Percentiles rank a stretch among this genome's conserved stretches.
phyloP scores from a whole-genome alignment of 768 basidiomycete genomes.

The Tylopilus cervinicoccineus region DNA sequence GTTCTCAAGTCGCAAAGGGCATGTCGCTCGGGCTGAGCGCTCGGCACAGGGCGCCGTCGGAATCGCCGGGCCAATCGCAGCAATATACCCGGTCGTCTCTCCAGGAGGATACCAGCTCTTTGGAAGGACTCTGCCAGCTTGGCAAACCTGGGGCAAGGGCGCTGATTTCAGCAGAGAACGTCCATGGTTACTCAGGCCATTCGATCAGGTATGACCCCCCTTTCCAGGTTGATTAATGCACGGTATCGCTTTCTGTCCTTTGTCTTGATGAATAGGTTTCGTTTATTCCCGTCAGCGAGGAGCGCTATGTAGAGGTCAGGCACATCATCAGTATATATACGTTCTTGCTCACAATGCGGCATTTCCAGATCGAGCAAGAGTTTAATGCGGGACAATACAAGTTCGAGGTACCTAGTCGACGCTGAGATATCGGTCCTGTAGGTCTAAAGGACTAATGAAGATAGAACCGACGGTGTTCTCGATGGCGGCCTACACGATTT shows the following conservation, averaged over 20 bases:
- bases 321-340: neutral
- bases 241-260: neutral
- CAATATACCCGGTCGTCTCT: constrained; percentile 61
- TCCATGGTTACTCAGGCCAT: constrained; percentile 60
- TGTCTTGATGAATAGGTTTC: constrained; percentile 35
- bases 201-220: constrained; percentile 47
- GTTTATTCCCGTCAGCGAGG: constrained; percentile 46
- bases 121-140: constrained; percentile 59
- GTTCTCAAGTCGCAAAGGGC: constrained; percentile 2
- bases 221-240: neutral
- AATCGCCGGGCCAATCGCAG: constrained; percentile 61
- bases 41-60: constrained; percentile 57
- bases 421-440: neutral
- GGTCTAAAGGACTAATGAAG: constrained; percentile 25
- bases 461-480: constrained; percentile 52
- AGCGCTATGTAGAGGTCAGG: constrained; percentile 44
- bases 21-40: neutral
- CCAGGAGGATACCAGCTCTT: constrained; percentile 66
- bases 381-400: constrained; percentile 52
- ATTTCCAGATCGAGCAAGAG: constrained; percentile 40
- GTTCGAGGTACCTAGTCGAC: constrained; percentile 38
- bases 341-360: neutral
- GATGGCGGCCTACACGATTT: constrained; percentile 44
- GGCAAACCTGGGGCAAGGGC: constrained; percentile 61
- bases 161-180: constrained; percentile 39